Conservation (phyloP, 352 stramenopile species). For the Phytophthora pisi region DNA sequence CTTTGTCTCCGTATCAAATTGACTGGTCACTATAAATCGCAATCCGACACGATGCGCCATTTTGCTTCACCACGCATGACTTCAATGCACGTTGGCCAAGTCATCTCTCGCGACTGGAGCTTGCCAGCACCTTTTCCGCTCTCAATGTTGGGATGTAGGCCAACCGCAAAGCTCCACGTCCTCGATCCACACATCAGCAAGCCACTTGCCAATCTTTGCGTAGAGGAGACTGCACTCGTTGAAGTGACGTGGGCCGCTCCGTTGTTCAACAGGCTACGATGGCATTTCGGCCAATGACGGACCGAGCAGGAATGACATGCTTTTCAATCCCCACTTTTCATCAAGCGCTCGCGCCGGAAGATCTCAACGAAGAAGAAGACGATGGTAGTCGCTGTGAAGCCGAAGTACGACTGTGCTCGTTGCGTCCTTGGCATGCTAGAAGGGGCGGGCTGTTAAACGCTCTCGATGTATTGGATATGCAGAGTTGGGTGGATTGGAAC, state of each 20-base stretch:
- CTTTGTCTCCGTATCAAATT: slow-evolving; percentile 3
- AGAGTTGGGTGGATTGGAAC: slow-evolving; percentile 88
- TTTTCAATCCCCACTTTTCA: slow-evolving; percentile 9
- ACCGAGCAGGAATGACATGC: slow-evolving; percentile 13
- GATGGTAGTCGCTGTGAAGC: slow-evolving; percentile 36
- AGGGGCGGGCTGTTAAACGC: not conserved
- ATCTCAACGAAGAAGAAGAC: slow-evolving; percentile 8
- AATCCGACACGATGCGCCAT: no score
- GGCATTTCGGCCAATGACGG: slow-evolving; percentile 30
- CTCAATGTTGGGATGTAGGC: slow-evolving; percentile 3
- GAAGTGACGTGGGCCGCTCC: slow-evolving; percentile 4
- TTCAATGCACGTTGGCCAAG: no score
- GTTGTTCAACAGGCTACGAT: not conserved
- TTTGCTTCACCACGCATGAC: no score
- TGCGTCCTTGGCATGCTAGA: not conserved
- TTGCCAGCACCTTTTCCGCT: slow-evolving; percentile 9
- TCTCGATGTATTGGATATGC: not conserved
- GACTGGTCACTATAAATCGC: not conserved
- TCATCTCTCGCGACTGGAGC: no score
- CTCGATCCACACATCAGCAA: slow-evolving; percentile 19
- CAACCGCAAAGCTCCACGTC: slow-evolving; percentile 17
- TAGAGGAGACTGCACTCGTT: not conserved
- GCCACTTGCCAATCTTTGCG: slow-evolving; percentile 9
- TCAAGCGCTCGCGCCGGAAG: slow-evolving; percentile 7
- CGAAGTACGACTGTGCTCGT: slow-evolving; percentile 15